phyloP scores from a whole-genome alignment of 1,284 basidiomycete genomes.

The Athelia sp. region DNA sequence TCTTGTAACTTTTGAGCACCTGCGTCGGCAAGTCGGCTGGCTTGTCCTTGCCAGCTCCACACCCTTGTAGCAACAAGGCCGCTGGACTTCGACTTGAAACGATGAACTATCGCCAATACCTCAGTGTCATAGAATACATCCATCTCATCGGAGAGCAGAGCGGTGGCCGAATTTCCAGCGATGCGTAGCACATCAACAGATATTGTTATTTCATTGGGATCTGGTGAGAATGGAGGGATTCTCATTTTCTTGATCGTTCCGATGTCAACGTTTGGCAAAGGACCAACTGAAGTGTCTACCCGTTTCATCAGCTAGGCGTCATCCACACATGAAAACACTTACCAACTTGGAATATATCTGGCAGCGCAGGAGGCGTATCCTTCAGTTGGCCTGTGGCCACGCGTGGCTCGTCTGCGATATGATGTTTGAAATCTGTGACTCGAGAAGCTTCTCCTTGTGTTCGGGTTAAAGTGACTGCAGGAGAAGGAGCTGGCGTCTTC shows the following conservation, averaged over 20 bases:
- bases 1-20: slow-evolving; percentile 66
- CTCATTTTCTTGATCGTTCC: slow-evolving; percentile 33
- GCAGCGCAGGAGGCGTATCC: not conserved
- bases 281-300: slow-evolving; percentile 36
- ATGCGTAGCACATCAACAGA: slow-evolving; percentile 68
- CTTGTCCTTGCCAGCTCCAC: slow-evolving; percentile 70
- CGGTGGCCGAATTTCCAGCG: slow-evolving; percentile 39
- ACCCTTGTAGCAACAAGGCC: slow-evolving; percentile 66
- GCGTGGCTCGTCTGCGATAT: too few species aligned
- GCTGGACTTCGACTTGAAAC: slow-evolving; percentile 55
- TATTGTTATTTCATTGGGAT: slow-evolving; percentile 45
- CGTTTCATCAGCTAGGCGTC: not conserved
- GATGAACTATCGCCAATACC: slow-evolving; percentile 59
- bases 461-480: slow-evolving; percentile 46
- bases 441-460: too few species aligned
- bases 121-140: slow-evolving; percentile 71
- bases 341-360: not conserved
- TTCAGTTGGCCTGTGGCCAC: not conserved
- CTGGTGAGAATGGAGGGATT: slow-evolving; percentile 20
- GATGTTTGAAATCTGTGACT: too few species aligned
- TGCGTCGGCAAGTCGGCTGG: slow-evolving; percentile 41
- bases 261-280: slow-evolving; percentile 48
- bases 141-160: slow-evolving; percentile 32
- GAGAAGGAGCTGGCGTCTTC: slow-evolving; percentile 53
- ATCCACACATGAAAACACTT: too few species aligned